Evolutionary conservation across 1,139 yeast species (phyloP).

Genomic region (Saccharomyces hybrid): DNA sequence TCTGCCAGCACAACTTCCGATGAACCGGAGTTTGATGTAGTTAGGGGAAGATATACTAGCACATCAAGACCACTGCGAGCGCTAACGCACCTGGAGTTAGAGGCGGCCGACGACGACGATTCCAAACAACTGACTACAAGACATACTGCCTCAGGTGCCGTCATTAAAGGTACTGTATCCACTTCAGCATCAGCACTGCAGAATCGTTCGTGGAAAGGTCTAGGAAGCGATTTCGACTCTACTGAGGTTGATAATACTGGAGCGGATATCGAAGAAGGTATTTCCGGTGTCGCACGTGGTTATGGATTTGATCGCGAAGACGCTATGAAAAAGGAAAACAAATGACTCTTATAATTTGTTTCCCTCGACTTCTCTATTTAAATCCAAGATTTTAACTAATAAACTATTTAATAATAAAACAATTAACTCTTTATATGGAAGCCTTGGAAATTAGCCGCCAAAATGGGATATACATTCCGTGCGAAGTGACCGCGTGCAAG

Average conservation of each 20-base stretch:
- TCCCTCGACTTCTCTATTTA: not conserved
- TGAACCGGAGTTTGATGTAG: conserved; percentile 80
- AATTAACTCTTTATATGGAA: not conserved
- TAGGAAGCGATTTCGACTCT: conserved; percentile 70
- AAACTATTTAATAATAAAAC: not conserved
- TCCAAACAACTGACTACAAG: conserved; percentile 48
- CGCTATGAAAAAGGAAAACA: conserved; percentile 5
- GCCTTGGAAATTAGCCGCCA: not conserved
- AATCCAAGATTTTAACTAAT: not conserved
- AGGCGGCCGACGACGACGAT: conserved; percentile 23
- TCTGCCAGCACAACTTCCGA: conserved; percentile 34
- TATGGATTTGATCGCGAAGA: conserved; percentile 37
- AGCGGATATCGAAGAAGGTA: conserved; percentile 73
- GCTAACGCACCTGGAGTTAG: conserved; percentile 56
- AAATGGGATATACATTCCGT: not conserved
- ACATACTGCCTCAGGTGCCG: conserved; percentile 35
- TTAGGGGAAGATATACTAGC: conserved; percentile 67
- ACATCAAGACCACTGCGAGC: conserved; percentile 70
- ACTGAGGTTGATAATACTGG: conserved; percentile 49
- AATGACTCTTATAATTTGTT: not conserved
- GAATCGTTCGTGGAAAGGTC: conserved; percentile 75
- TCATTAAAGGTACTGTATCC: conserved; percentile 74
- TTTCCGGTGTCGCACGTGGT: conserved; percentile 84
- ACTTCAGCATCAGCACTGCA: conserved; percentile 80
- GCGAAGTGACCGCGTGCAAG: not conserved